These are phyloP conservation scores for Pyrenula aspistea DNA, from an alignment of 495 filamentous ascomycete species.

Conservation along the genomic window DNA sequence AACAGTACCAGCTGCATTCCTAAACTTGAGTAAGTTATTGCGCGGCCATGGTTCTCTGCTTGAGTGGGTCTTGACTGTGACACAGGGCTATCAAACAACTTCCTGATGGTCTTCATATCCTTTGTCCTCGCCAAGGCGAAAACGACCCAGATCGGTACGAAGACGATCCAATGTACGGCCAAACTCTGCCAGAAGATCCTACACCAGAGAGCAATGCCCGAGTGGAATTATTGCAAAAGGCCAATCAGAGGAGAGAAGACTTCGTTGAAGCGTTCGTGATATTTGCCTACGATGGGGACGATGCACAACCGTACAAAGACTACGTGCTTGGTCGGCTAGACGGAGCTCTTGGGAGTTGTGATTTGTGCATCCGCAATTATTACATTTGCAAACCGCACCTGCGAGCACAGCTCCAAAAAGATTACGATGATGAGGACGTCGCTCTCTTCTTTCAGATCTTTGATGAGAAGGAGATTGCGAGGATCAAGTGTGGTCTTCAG, in stretches of 20 bases:
- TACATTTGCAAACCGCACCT: slow-evolving; percentile 58
- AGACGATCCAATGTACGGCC: slow-evolving; percentile 20
- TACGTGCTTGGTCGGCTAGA: slow-evolving; percentile 46
- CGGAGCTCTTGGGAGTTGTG: slow-evolving; percentile 52
- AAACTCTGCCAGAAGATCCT: slow-evolving; percentile 19
- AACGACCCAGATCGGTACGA: slow-evolving; percentile 45
- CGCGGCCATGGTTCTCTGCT: background rate
- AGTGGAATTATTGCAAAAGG: slow-evolving; percentile 21
- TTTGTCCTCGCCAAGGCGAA: slow-evolving; percentile 34
- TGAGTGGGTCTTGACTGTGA: background rate
- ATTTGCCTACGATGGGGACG: slow-evolving; percentile 51
- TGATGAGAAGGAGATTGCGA: slow-evolving; percentile 46
- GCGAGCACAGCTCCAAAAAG: slow-evolving; percentile 46
- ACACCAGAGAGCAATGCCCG: slow-evolving; percentile 17
- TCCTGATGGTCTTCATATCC: slow-evolving; percentile 31
- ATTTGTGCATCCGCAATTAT: slow-evolving; percentile 69
- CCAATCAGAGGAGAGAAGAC: slow-evolving; percentile 34
- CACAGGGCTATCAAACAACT: slow-evolving; percentile 10
- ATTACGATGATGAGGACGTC: slow-evolving; percentile 53
- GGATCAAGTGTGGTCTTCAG: slow-evolving; percentile 47
- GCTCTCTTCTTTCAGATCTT: slow-evolving; percentile 39
- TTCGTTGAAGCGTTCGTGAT: slow-evolving; percentile 54
- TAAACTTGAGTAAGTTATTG: background rate
- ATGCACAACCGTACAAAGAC: slow-evolving; percentile 43
- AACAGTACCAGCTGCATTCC: background rate